phyloP scores from a whole-genome alignment of 495 filamentous ascomycete genomes.

The Hypomontagnella submonticulosa region DNA sequence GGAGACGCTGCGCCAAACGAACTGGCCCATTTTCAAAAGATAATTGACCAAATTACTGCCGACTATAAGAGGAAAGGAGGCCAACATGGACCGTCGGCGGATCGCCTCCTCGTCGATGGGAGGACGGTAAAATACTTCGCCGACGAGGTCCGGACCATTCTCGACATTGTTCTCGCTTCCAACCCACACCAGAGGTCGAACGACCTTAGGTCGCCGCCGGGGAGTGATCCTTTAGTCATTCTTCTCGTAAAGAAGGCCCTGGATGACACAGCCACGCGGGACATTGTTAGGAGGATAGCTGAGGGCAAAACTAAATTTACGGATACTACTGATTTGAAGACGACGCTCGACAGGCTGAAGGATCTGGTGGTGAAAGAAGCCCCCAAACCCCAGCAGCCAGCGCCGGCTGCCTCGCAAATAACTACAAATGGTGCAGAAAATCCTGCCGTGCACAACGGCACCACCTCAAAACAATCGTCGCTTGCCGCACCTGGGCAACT shows the following conservation, averaged over 20 bases:
- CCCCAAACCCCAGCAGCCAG: slow-evolving; percentile 26
- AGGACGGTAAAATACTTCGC: slow-evolving; percentile 60
- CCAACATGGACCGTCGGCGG: slow-evolving; percentile 55
- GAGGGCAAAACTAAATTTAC: slow-evolving; percentile 54
- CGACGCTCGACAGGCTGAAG: slow-evolving; percentile 51
- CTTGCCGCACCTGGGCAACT: slow-evolving; percentile 41
- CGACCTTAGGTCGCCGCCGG: slow-evolving; percentile 53
- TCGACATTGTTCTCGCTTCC: slow-evolving; percentile 58
- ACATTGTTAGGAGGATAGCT: slow-evolving; percentile 56
- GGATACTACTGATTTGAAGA: slow-evolving; percentile 58
- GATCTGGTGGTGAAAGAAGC: slow-evolving; percentile 47
- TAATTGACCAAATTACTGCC: slow-evolving; percentile 88
- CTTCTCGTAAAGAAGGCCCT: slow-evolving; percentile 56
- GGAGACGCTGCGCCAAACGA: slow-evolving; percentile 84
- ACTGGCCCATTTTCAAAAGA: slow-evolving; percentile 86
- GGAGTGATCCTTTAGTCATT: slow-evolving; percentile 57
- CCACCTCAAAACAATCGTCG: slow-evolving; percentile 42
- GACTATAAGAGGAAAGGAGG: slow-evolving; percentile 58
- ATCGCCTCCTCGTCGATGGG: slow-evolving; percentile 57
- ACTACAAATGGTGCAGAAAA: slow-evolving; percentile 40
- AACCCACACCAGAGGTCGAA: slow-evolving; percentile 58
- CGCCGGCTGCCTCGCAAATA: slow-evolving; percentile 32
- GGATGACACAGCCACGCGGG: slow-evolving; percentile 52
- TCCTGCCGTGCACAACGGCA: slow-evolving; percentile 34
- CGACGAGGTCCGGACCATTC: slow-evolving; percentile 59